Conservation (phyloP, 108 stramenopile species). For the Nitzschia inconspicua region DNA sequence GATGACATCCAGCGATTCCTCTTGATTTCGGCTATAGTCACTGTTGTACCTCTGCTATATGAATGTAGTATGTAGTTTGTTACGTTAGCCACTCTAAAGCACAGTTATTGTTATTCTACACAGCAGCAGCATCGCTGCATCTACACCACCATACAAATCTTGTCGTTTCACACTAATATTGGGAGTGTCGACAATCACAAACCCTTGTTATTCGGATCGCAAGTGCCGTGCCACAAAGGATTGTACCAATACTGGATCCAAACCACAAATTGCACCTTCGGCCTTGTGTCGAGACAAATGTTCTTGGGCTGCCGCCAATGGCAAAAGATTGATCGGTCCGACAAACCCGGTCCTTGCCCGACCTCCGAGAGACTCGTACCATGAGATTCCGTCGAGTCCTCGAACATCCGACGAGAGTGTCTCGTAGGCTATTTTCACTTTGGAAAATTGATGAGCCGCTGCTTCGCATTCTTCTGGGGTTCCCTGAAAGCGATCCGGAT, state of each 20-base stretch:
- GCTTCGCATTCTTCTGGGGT: slow-evolving; percentile 45
- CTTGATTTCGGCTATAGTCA: too few relatives aligned
- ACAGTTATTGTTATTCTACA: too few relatives aligned
- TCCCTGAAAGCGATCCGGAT: slow-evolving; percentile 72
- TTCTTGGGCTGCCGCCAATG: slow-evolving; percentile 47
- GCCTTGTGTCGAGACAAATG: slow-evolving; percentile 10
- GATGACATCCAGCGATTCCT: too few relatives aligned
- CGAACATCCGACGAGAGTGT: slow-evolving; percentile 50
- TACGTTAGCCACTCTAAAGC: too few relatives aligned
- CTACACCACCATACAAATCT: too few relatives aligned
- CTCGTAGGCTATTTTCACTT: slow-evolving; percentile 71
- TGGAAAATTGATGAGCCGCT: slow-evolving; percentile 40
- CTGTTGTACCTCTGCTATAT: too few relatives aligned
- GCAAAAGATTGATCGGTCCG: slow-evolving; percentile 51
- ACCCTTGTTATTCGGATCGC: slow-evolving; percentile 25
- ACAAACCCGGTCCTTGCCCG: slow-evolving; percentile 62
- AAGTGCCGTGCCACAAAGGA: slow-evolving; percentile 66
- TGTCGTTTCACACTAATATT: too few relatives aligned
- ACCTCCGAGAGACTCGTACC: slow-evolving; percentile 83
- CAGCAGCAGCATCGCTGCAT: too few relatives aligned
- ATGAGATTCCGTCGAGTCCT: slow-evolving; percentile 36
- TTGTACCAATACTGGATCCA: slow-evolving; percentile 68
- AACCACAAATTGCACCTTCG: slow-evolving; percentile 48
- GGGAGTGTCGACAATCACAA: too few relatives aligned
- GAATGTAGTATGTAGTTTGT: too few relatives aligned